Percentiles rank a stretch among this genome's conserved stretches.
Conservation (phyloP, 2,329 filamentous ascomycete species). For the Paramyrothecium sp. region DNA sequence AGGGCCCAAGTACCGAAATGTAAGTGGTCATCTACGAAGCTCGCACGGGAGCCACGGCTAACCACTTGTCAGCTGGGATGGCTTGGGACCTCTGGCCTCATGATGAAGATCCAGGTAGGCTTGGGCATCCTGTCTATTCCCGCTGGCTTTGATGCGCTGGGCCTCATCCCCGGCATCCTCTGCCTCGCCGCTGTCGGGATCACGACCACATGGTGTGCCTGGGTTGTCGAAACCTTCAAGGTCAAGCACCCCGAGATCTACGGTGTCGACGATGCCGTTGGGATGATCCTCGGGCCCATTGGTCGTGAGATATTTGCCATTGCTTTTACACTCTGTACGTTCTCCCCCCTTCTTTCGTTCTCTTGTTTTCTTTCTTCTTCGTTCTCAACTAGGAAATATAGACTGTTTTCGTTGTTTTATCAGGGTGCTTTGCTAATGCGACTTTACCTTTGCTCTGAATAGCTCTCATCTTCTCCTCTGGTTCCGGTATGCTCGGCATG, state of each 20-base stretch:
- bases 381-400: no score
- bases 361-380: no score
- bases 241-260: constrained; percentile 47
- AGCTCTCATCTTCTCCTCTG: constrained; percentile 27
- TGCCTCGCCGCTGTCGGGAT: constrained; percentile 33
- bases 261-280: constrained; percentile 49
- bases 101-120: constrained; percentile 45
- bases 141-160: constrained; percentile 40
- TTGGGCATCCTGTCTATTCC: constrained; percentile 50
- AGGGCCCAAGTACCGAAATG: constrained; percentile 27
- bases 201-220: constrained; percentile 48
- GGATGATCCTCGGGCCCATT: constrained; percentile 41
- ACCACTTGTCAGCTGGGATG: constrained; percentile 32
- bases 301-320: constrained; percentile 39
- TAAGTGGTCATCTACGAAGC: constrained; percentile 4
- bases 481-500: constrained; percentile 37
- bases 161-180: constrained; percentile 47
- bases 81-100: constrained; percentile 39
- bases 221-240: constrained; percentile 50
- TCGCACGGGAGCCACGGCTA: not conserved
- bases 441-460: not conserved
- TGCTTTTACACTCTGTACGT: constrained; percentile 31
- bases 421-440: no score
- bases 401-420: no score
- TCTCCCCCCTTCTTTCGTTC: not conserved